Base-by-base conservation (phyloP, 805 yeast genomes). In the Metschnikowia aberdeeniae region DNA sequence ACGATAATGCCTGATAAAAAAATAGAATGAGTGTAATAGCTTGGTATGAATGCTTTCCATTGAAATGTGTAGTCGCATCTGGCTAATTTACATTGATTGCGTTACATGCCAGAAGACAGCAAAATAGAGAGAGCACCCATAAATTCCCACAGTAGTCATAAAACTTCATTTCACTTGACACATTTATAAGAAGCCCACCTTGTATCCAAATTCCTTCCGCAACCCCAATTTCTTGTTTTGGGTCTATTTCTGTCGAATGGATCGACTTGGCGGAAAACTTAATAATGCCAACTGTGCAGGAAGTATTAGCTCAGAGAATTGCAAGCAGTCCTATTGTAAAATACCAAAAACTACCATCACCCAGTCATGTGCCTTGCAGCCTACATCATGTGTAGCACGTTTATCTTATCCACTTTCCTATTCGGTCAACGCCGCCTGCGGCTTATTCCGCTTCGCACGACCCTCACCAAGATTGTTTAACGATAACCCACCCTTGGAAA, bases 381-480 rank as follows among this genome's bases (percentile, higher is more conserved):
- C 34, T 19, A 5, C 28, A n/a, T 20, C 34, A 11, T 19, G n/a
- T 4, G 30, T 37, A 29, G 34, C 34, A 37, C 40, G 40, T 37
- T 37, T 37, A 37, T 37, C 40, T 37, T 28, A 36, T 37, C 40
- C 40, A n/a, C 40, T 20, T 37, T 39, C 35, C 46, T 40, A 38
- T 40, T 44, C 44, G 44, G 46, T 41, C 36, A 44, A 35, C 40
- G 45, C 47, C 44, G 45, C 40, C 26, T 31, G 47, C 44, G 36
- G 26, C 26, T 22, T 22, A 26, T 41, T 27, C 34, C 40, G 40
- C 26, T 27, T 20, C 43, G 43, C 43, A 40, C 43, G 43, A 33
- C 43, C 43, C 43, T 40, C 43, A 33, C 43, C 36, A 30, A 28
- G 36, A 40, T 33, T 32, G 32, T 40, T 40, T 33, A 33, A 40